Evolutionary conservation across 345 rosid genomes (phyloP), one percentile per base, ranked within the genome.

Genomic region (Acer negundo): DNA sequence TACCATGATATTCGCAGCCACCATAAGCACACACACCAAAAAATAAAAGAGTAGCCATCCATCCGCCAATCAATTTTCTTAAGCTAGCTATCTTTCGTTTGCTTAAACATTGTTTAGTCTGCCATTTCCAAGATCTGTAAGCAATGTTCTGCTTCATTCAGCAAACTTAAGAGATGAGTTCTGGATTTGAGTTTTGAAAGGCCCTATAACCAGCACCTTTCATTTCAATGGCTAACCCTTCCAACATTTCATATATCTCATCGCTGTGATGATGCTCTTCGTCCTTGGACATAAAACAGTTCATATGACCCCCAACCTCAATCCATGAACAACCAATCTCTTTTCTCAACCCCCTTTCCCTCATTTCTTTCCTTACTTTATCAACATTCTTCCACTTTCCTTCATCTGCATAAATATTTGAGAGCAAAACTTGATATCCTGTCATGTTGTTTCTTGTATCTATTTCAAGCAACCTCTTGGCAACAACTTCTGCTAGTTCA

Each of bases 401-500:
- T 81, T 93, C 97, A 74, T 89, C 92, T 0, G 97, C 97, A 75
- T 89, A 90, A 75, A 90, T 89, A 73, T 95, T 95, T 73, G 98
- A 95, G 42, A 95, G 95, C 88, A 95, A 77, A 79, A 95, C 97
- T 55, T 82, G 89, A 85, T 90, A 93, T 42, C 98, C 97, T 7
- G 91, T 77, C 62, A 69, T 67, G 72, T 75, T 77, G 44, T 79
- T 83, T 51, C 78, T 84, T 67, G 66, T 73, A 75, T 82, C 92
- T 80, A 90, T 49, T 77, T 85, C 80, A 78, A 77, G 83, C 80
- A 94, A 72, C 80, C 83, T 93, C 79, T 82, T 82, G 15, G 90
- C 86, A 71, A 93, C 88, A 74, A 80, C 72, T 81, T 90, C 93
- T 63, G 89, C 95, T 47, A 95, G 81, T 76, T 90, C 93, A 76